Base-by-base conservation (phyloP, 2,329 filamentous ascomycete genomes). In the Lizonia empirigonia region DNA sequence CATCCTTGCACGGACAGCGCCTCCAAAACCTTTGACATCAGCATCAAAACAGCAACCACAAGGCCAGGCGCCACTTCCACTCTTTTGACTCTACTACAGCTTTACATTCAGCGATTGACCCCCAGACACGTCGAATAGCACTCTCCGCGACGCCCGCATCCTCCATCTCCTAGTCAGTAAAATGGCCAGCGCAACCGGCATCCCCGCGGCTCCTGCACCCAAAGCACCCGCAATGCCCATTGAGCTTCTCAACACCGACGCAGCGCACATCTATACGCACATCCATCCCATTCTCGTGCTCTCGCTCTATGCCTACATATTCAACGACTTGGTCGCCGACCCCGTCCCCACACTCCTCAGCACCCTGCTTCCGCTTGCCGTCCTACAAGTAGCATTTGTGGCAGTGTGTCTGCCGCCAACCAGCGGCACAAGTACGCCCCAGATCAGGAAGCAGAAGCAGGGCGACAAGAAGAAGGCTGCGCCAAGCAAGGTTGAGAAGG, bases 201-300 rank as follows among this genome's bases (percentile, higher is more conserved):
- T 69, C 41, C 57, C 59, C 48, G 58, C 61, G 22, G 55, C 59
- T 26, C 50, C 53, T 9, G 47, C 58, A 22, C 64, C 60, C 6
- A 64, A 60, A 22, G 47, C 64, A 9, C 58, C 63, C 10, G 59
- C 69, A n/a, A 50, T 55, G 19, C 77, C 81, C 27, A 74, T 82
- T 53, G 71, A 76, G 45, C 73, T 80, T 54, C 74, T 82, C 38
- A 65, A 77, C 22, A 79, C 74, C 19, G 67, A 76, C n/a, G 56
- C 76, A 16, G 80, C 83, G 2, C 78, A 74, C 41, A 69, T 81
- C 18, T 82, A 88, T 66, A 83, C 86, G 10, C 80, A 90, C 64
- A 72, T 85, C 16, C 89, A 95, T 60, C 87, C 89, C 0, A 73
- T 81, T 20, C 73, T 91, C 9, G 78, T 95, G 23, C 79, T 90